Percentiles rank a stretch among this genome's conserved stretches.
Conservation (phyloP, 371 early-diverging fungal genomes). For the Modicella reniformis region DNA sequence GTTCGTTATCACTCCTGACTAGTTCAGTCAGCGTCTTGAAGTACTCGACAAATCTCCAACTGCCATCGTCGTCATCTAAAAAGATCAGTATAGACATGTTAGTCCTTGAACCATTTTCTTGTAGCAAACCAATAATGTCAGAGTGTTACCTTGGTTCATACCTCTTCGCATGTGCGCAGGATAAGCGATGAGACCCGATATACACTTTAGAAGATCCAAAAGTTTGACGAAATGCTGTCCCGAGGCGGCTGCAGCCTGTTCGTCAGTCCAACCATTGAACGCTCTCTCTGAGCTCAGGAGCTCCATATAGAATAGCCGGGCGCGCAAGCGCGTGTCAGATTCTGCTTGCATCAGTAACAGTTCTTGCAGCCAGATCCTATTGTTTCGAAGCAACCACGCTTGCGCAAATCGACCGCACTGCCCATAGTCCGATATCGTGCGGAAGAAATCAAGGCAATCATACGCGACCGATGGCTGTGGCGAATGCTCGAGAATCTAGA, state of each 20-base stretch:
- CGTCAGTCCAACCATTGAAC: constrained; percentile 50
- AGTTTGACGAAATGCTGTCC: constrained; percentile 32
- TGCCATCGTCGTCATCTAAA: constrained; percentile 41
- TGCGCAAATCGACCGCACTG: constrained; percentile 49
- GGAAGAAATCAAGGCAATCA: constrained; percentile 48
- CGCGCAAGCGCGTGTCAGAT: constrained; percentile 34
- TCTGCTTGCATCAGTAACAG: constrained; percentile 36
- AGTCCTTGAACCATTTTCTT: too few species aligned
- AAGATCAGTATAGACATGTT: not conserved
- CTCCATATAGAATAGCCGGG: constrained; percentile 44
- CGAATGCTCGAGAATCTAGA: constrained; percentile 37
- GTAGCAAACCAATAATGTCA: too few species aligned
- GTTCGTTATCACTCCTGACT: constrained; percentile 31
- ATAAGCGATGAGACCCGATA: constrained; percentile 29
- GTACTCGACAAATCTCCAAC: constrained; percentile 47
- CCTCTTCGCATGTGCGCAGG: constrained; percentile 30
- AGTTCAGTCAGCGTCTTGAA: constrained; percentile 36
- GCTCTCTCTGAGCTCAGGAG: constrained; percentile 48
- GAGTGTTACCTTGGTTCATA: constrained; percentile 1
- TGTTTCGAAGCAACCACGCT: constrained; percentile 34
- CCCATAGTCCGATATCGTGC: constrained; percentile 39
- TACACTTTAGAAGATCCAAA: constrained; percentile 26
- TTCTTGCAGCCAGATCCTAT: constrained; percentile 39
- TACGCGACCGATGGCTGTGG: constrained; percentile 39
- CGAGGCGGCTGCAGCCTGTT: constrained; percentile 27